Evolutionary conservation across 176 grass and related monocot species (phyloP), one percentile per base, ranked within the genome.

Genomic region (Echinochloa phyllopogon): DNA sequence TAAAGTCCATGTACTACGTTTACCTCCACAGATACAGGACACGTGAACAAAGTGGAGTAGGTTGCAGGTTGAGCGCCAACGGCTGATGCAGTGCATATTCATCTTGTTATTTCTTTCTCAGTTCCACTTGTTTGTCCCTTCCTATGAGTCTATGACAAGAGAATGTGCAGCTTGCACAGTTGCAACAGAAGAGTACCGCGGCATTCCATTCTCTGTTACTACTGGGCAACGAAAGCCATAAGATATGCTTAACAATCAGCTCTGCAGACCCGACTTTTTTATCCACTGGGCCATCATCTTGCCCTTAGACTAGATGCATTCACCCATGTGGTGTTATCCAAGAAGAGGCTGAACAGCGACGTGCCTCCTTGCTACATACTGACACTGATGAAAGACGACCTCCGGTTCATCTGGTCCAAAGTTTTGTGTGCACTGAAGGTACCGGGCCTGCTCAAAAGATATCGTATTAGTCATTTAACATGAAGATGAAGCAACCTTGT

Each of bases 211-310:
- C 29, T 33, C n/a, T n/a, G n/a, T n/a, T n/a, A n/a, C n/a, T n/a
- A n/a, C n/a, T n/a, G n/a, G 60, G 25, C 39, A 33, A 10, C 18
- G 2, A 39, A 43, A 77, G 65, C 38, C 36, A 68, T 69, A 21
- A 47, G 29, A 52, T 41, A 70, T 70, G 52, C 41, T 69, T 69
- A 78, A 71, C 56, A 42, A 40, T 10, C 13, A 37, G 29, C 15
- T 33, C 11, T 33, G 65, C 27, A 76, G 21, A 14, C 38, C 27
- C 7, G 44, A 47, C 9, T 12, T 37, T 85, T 78, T 38, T 7
- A 71, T 72, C 84, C 23, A 21, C 47, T 18, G 21, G 27, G 21
- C n/a, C 29, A 50, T 83, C 29, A 69, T 62, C 42, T 85, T 86
- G 29, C 60, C 33, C 51, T 17, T 49, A 55, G 16, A n/a, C 16